Evolutionary conservation across 192 early-diverging fungal genomes (phyloP), one percentile per base, ranked within the genome.

Genomic region (Mortierella claussenii): DNA sequence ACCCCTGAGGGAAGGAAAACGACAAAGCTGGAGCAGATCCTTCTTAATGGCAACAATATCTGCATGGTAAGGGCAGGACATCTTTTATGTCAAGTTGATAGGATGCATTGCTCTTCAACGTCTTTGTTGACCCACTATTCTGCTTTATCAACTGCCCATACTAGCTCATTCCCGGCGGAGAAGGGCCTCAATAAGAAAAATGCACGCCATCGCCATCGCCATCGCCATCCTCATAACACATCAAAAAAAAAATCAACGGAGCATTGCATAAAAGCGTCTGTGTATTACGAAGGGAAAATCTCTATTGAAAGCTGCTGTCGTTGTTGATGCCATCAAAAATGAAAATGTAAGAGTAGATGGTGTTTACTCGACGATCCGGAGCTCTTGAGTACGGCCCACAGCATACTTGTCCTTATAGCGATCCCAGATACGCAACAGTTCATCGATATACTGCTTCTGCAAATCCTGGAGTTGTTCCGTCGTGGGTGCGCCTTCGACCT

Each of bases 31-130:
- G 88, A 94, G 30, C 93, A 97, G 68, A 95, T 99, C 40, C 84
- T 99, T 36, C 86, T 99, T 33, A 99, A 99, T 76, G 97, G 97
- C 11, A 98, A 94, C 81, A 96, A 98, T 79, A 96, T 99, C 51
- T 96, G 94, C 83, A 96, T 97, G 91, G 90, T 98, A 56, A 1
- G 31, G n/a, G n/a, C n/a, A n/a, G n/a, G n/a, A n/a, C n/a, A n/a
- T n/a, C n/a, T n/a, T n/a, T n/a, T n/a, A n/a, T n/a, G n/a, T n/a
- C n/a, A n/a, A n/a, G n/a, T n/a, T n/a, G n/a, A n/a, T n/a, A n/a
- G n/a, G n/a, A n/a, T n/a, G n/a, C n/a, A n/a, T n/a, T n/a, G n/a
- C n/a, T n/a, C n/a, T n/a, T n/a, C n/a, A n/a, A n/a, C n/a, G n/a
- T n/a, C n/a, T n/a, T n/a, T n/a, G n/a, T n/a, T n/a, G n/a, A n/a